Evolutionary conservation across 2,329 filamentous ascomycete genomes (phyloP), one percentile per base, ranked within the genome.

Genomic region (Aspergillus neoniger): DNA sequence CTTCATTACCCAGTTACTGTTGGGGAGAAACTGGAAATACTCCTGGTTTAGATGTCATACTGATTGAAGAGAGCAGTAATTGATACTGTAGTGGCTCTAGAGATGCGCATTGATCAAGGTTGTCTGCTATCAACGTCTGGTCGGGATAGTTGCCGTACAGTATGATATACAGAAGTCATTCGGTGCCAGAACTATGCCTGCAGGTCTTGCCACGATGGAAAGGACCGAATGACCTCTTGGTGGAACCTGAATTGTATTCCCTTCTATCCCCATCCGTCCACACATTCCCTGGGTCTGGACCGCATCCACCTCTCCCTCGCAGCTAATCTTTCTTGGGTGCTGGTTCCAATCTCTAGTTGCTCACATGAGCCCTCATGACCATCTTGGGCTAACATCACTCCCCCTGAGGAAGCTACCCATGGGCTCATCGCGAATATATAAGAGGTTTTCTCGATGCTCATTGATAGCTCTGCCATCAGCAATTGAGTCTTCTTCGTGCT

Each of bases 321-420:
- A 38, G 57, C 51, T 53, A 17, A 49, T 52, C 55, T 36, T 12
- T 60, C 39, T 57, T 59, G 48, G 59, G 50, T 23, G 38, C 44
- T 41, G 51, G 38, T 56, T 49, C 59, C 51, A 61, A 44, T 58
- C 62, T 63, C 44, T 52, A n/a, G 19, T 28, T 64, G 66, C 52
- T 64, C 65, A 66, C 65, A 66, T 68, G 66, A 68, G 63, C 47
- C 60, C 60, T 61, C 57, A 61, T 58, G 59, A 50, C 51, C 47
- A 12, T 52, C 48, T 50, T n/a, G 49, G 39, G 17, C 48, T 51
- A 50, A 57, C 23, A 21, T 28, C 32, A 58, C 28, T 53, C 25
- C 19, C 38, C 51, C 56, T 54, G 25, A 23, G 36, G 30, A 36
- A 39, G 54, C 30, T 55, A 47, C 38, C 48, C 48, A 21, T 23